Percentiles rank a stretch among this genome's conserved stretches.
Conservation (phyloP, 768 basidiomycete species). For the Tulasnella sp. region DNA sequence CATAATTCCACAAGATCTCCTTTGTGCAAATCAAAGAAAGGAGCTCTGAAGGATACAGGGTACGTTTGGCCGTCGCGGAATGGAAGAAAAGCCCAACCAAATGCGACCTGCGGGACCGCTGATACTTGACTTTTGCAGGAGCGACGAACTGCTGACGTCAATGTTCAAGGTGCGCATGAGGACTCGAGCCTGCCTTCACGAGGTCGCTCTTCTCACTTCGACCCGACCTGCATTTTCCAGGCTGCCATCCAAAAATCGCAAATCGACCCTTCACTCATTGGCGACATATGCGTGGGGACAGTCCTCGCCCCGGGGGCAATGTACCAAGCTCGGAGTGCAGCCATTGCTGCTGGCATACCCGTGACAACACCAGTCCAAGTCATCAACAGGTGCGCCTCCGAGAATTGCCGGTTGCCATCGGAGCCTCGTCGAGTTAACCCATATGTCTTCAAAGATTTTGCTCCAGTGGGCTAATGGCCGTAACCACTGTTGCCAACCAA, state of each 20-base stretch:
- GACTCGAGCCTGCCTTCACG: neutral
- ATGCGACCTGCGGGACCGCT: neutral
- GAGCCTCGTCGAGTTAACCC: neutral
- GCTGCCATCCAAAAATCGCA: conserved; percentile 51
- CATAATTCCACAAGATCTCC: conserved; percentile 25
- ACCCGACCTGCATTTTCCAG: conserved; percentile 35
- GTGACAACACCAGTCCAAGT: conserved; percentile 69
- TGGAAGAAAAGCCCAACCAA: neutral
- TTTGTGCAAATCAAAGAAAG: conserved; percentile 54
- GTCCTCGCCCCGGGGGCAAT: conserved; percentile 58
- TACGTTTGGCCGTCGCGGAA: conserved; percentile 32
- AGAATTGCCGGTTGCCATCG: neutral
- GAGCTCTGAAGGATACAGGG: conserved; percentile 67
- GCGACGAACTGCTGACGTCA: conserved; percentile 40
- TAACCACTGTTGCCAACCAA: conserved; percentile 71
- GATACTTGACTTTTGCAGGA: conserved; percentile 3
- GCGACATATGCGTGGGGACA: conserved; percentile 77
- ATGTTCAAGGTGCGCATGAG: conserved; percentile 61
- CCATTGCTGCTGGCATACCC: conserved; percentile 76
- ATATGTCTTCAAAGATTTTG: conserved; percentile 49
- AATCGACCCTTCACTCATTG: conserved; percentile 62
- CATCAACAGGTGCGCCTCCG: conserved; percentile 51
- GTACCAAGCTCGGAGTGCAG: conserved; percentile 69
- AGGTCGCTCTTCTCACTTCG: conserved; percentile 39
- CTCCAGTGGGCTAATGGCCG: conserved; percentile 81